Evolutionary conservation across 768 basidiomycete species (phyloP).

Genomic region (Galerina sulciceps): DNA sequence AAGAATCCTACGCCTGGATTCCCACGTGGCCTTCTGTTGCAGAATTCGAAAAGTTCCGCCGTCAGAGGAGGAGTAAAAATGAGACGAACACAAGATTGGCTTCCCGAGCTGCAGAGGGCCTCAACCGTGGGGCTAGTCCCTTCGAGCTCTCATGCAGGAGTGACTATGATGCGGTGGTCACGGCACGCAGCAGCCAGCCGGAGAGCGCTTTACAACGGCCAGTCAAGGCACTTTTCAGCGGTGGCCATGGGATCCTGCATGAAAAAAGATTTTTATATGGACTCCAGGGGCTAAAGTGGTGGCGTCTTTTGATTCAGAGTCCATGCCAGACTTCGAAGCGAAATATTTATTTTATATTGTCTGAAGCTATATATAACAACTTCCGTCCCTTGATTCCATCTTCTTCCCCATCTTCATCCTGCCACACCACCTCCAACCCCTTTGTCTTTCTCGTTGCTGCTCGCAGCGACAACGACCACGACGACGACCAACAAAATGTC

Average conservation of each 20-base stretch:
- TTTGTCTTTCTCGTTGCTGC: background rate
- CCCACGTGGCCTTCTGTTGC: conserved; percentile 5
- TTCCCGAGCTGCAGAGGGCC: background rate
- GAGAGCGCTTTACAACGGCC: no score
- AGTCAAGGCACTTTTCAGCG: no score
- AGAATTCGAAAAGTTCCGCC: background rate
- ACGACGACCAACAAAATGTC: conserved; percentile 5
- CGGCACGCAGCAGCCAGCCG: no score
- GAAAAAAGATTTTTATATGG: no score
- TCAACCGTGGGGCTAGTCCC: background rate
- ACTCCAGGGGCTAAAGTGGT: background rate
- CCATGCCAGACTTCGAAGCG: background rate
- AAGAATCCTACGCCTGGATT: conserved; percentile 5
- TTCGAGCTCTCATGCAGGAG: no score
- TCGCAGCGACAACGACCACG: background rate
- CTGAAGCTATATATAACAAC: conserved; percentile 9
- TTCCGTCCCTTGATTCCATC: conserved; percentile 10
- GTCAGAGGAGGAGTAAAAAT: background rate
- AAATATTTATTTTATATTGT: conserved; percentile 6
- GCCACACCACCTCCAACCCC: background rate
- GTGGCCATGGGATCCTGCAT: no score
- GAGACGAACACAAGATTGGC: background rate
- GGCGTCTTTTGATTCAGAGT: background rate
- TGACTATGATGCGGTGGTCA: no score
- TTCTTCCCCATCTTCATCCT: conserved; percentile 4